Evolutionary conservation across 2,329 filamentous ascomycete species (phyloP).

Genomic region (Monosporascus ibericus): DNA sequence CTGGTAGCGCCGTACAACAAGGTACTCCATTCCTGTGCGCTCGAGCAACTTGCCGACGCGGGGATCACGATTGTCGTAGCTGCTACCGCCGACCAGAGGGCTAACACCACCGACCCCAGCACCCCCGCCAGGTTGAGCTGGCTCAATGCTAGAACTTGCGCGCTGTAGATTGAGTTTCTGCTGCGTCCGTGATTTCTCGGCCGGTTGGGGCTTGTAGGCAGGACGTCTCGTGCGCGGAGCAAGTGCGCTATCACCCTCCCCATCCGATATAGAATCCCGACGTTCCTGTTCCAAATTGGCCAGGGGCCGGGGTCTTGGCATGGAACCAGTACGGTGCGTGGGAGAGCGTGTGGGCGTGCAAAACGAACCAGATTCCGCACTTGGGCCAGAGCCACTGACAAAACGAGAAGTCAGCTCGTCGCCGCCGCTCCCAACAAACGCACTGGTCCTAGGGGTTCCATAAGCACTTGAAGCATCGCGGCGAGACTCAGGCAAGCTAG

Average conservation of each 20-base stretch:
- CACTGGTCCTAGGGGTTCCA: slow-evolving; percentile 26
- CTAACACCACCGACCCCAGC: slow-evolving; percentile 36
- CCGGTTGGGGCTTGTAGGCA: slow-evolving; percentile 33
- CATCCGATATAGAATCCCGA: slow-evolving; percentile 23
- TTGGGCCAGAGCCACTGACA: slow-evolving; percentile 45
- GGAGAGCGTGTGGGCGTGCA: slow-evolving; percentile 32
- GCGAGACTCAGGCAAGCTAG: slow-evolving; percentile 30
- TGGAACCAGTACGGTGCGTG: slow-evolving; percentile 26
- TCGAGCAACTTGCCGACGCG: slow-evolving; percentile 61
- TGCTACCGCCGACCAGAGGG: slow-evolving; percentile 45
- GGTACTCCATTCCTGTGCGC: slow-evolving; percentile 65
- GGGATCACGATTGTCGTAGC: slow-evolving; percentile 56
- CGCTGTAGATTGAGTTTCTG: slow-evolving; percentile 71
- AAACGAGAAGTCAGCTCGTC: slow-evolving; percentile 54
- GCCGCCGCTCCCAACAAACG: slow-evolving; percentile 33
- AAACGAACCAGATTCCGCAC: slow-evolving; percentile 45
- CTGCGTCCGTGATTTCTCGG: slow-evolving; percentile 61
- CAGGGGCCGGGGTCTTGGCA: slow-evolving; percentile 37
- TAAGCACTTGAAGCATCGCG: slow-evolving; percentile 34
- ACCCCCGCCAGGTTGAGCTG: slow-evolving; percentile 40
- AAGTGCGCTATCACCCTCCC: slow-evolving; percentile 39
- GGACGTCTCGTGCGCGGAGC: slow-evolving; percentile 37
- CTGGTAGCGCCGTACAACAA: slow-evolving; percentile 66
- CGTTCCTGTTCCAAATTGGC: slow-evolving; percentile 28
- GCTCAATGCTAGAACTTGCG: slow-evolving; percentile 66